These are phyloP conservation scores for Boletus barrowsii DNA, from an alignment of 768 basidiomycete genomes.

Conservation along the genomic window DNA sequence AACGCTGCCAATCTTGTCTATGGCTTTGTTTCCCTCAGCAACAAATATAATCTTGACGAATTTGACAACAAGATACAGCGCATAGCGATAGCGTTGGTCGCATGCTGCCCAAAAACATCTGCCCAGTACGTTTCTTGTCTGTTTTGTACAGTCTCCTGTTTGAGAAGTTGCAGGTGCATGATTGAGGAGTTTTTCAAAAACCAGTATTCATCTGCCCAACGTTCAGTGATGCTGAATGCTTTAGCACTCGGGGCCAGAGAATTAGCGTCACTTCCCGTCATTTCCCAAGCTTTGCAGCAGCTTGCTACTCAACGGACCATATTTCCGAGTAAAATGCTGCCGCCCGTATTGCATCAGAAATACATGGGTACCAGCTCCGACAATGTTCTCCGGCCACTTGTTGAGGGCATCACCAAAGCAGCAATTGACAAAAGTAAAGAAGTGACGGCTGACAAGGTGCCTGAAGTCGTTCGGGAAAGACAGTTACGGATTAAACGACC, in stretches of 20 bases:
- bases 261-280: conserved; percentile 51
- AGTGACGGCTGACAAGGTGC: conserved; percentile 50
- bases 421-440: conserved; percentile 63
- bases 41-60: conserved; percentile 79
- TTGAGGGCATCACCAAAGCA: conserved; percentile 58
- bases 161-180: conserved; percentile 51
- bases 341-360: conserved; percentile 64
- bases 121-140: conserved; percentile 62
- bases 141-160: background rate
- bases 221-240: conserved; percentile 81
- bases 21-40: conserved; percentile 67
- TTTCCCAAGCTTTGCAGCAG: conserved; percentile 29
- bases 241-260: conserved; percentile 86
- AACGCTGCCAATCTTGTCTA: conserved; percentile 82
- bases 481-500: conserved; percentile 61
- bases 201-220: conserved; percentile 86
- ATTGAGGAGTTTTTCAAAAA: conserved; percentile 94
- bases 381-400: conserved; percentile 48
- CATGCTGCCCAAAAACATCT: conserved; percentile 71
- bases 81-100: conserved; percentile 74
- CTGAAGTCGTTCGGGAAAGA: conserved; percentile 69
- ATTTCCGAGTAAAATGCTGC: conserved; percentile 84
- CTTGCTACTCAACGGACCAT: conserved; percentile 35
- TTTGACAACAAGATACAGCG: conserved; percentile 78
- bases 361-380: conserved; percentile 50